Evolutionary conservation across 306 rosid genomes (phyloP).

Genomic region (Cyclanthera cordifolia): DNA sequence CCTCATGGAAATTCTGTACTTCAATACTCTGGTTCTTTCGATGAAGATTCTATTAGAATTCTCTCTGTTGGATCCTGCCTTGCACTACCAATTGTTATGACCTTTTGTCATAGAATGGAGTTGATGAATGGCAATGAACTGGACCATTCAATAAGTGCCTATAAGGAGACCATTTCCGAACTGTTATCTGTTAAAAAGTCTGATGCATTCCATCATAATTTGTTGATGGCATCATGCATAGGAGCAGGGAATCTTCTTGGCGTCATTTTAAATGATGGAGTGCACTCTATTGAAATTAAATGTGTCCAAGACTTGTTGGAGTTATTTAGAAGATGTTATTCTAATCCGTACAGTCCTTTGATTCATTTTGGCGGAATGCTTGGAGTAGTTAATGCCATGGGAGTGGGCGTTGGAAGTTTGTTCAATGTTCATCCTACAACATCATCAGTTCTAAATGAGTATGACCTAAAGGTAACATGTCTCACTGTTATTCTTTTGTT

Average conservation of each 20-base stretch:
- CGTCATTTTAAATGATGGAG: slow-evolving; percentile 54
- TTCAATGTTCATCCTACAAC: slow-evolving; percentile 35
- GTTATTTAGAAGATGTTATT: slow-evolving; percentile 65
- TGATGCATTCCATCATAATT: slow-evolving; percentile 43
- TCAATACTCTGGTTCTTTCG: slow-evolving; percentile 26
- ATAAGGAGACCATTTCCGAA: slow-evolving; percentile 56
- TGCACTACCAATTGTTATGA: slow-evolving; percentile 63
- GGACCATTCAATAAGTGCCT: slow-evolving; percentile 41
- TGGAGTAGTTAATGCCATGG: slow-evolving; percentile 71
- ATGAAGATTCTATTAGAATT: slow-evolving; percentile 29
- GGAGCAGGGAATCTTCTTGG: slow-evolving; percentile 80
- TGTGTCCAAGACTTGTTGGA: slow-evolving; percentile 52
- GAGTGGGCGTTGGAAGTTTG: slow-evolving; percentile 66
- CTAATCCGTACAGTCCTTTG: slow-evolving; percentile 51
- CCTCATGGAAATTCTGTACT: slow-evolving; percentile 36
- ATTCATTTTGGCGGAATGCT: slow-evolving; percentile 87
- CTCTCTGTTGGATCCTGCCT: slow-evolving; percentile 80
- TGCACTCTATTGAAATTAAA: slow-evolving; percentile 49
- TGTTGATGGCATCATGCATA: slow-evolving; percentile 76
- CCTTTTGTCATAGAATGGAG: slow-evolving; percentile 74
- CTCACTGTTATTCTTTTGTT: not conserved
- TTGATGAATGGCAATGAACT: slow-evolving; percentile 54
- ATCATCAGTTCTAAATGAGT: slow-evolving; percentile 23
- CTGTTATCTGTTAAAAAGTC: slow-evolving; percentile 47
- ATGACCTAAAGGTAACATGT: slow-evolving; percentile 44